Conservation (phyloP, 768 basidiomycete genomes). For the Lentinula guzmanii region DNA sequence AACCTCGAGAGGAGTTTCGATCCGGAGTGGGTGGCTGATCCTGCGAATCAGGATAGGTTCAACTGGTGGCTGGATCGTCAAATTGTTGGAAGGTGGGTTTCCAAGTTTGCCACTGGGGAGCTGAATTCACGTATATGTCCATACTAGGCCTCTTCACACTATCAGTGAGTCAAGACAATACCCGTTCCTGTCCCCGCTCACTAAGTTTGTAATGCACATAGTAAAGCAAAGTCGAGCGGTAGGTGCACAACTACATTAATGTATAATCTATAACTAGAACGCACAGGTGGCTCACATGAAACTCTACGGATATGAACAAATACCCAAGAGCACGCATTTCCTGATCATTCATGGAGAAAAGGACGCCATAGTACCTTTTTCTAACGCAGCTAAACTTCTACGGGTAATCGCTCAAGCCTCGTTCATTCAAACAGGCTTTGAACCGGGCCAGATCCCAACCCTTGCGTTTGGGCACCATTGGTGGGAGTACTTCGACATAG, state of each 20-base stretch:
- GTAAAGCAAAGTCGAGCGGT: slow-evolving; percentile 29
- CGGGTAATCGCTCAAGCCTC: slow-evolving; percentile 30
- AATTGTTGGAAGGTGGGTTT: slow-evolving; percentile 13
- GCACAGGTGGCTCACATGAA: slow-evolving; percentile 13
- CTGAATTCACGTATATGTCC: neutral
- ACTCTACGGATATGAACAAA: slow-evolving; percentile 25
- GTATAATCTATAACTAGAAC: neutral
- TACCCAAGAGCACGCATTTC: slow-evolving; percentile 24
- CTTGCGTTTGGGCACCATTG: slow-evolving; percentile 37
- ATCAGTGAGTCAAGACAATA: slow-evolving; percentile 2
- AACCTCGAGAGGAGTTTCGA: slow-evolving; percentile 25
- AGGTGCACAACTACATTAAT: slow-evolving; percentile 3
- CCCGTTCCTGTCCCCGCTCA: neutral
- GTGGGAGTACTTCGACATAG: slow-evolving; percentile 40
- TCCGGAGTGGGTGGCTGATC: slow-evolving; percentile 26
- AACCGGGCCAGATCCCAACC: slow-evolving; percentile 27
- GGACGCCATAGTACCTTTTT: slow-evolving; percentile 33
- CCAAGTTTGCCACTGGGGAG: neutral
- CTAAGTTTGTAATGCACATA: neutral
- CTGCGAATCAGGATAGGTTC: slow-evolving; percentile 16
- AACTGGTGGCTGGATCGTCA: slow-evolving; percentile 13
- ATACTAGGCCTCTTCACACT: neutral
- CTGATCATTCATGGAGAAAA: slow-evolving; percentile 36
- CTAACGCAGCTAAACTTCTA: slow-evolving; percentile 27
- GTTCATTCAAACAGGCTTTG: slow-evolving; percentile 23